Conservation (phyloP, 768 basidiomycete species). For the Boletus eberwhitei region DNA sequence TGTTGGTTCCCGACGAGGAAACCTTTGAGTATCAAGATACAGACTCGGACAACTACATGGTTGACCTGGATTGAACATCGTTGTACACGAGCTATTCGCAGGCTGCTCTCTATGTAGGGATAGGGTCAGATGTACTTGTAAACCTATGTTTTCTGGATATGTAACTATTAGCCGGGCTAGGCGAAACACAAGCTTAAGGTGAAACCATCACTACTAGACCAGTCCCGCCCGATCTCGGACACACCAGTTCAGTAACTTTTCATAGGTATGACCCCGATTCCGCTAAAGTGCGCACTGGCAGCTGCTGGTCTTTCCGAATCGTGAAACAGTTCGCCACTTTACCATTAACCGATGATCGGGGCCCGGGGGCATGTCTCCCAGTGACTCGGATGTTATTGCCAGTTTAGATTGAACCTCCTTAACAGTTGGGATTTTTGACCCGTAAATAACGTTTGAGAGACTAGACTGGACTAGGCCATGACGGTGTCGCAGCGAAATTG, state of each 20-base stretch:
- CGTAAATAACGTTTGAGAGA: not conserved
- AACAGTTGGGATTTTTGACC: no score
- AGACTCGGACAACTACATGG: conserved; percentile 41
- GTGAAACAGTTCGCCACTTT: not conserved
- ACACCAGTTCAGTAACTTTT: not conserved
- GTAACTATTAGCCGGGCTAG: not conserved
- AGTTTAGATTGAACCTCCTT: no score
- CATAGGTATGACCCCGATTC: not conserved
- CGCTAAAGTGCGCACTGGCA: not conserved
- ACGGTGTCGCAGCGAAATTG: not conserved
- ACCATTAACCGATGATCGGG: not conserved
- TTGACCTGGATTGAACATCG: conserved; percentile 10
- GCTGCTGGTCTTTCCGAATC: not conserved
- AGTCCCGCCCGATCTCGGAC: no score
- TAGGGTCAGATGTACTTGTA: conserved; percentile 7
- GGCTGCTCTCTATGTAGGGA: not conserved
- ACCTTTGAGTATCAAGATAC: conserved; percentile 33
- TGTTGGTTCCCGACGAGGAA: conserved; percentile 36
- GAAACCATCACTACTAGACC: no score
- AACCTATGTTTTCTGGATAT: not conserved
- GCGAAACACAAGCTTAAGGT: not conserved
- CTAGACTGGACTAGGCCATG: not conserved
- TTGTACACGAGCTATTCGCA: not conserved
- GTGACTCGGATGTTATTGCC: not conserved
- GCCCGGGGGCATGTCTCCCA: not conserved